Evolutionary conservation across 331 rosid genomes (phyloP), one percentile per base, ranked within the genome.

Genomic region (Pyracantha coccinea): DNA sequence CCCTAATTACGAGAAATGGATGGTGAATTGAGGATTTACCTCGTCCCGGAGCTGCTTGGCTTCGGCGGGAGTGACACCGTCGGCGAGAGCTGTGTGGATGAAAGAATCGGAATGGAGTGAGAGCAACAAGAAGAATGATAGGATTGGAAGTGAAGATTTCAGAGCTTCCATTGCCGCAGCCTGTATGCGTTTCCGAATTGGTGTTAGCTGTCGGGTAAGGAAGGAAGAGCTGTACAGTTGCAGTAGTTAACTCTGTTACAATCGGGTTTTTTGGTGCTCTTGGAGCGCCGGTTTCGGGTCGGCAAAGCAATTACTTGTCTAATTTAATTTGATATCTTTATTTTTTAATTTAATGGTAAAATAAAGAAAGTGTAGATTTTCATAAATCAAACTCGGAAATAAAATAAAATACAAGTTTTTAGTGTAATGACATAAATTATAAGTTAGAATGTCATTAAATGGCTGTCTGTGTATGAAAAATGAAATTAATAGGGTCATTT

Each of bases 41-140:
- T 93, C 91, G 32, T 93, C 89, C 76, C 93, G 79, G 54, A 93
- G 95, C 35, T 79, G 83, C 66, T 77, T 93, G 8, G 92, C 97
- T 83, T 93, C 98, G 23, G 82, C 86, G 19, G 76, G 74, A 41
- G 91, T 83, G 66, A 93, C 97, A 71, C 87, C 84, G 27, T 90
- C 91, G 67, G 96, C 91, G 63, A 81, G 69, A 53, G 86, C 21
- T 38, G 41, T 28, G 31, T 4, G 81, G 11, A 83, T 8, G 60
- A 72, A 24, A 45, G 66, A 23, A 31, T 72, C 45, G 29, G 66
- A 68, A 14, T 53, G 72, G 11, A 71, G 4, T 10, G 79, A 78
- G 35, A 75, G 55, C 28, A 84, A 60, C 20, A 14, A 75, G 16
- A 47, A 65, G 59, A 88, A 77, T 25, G 63, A 83, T 10, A 80